Base-by-base conservation (phyloP, 192 early-diverging fungal species). In the Chytriomyces sp. region DNA sequence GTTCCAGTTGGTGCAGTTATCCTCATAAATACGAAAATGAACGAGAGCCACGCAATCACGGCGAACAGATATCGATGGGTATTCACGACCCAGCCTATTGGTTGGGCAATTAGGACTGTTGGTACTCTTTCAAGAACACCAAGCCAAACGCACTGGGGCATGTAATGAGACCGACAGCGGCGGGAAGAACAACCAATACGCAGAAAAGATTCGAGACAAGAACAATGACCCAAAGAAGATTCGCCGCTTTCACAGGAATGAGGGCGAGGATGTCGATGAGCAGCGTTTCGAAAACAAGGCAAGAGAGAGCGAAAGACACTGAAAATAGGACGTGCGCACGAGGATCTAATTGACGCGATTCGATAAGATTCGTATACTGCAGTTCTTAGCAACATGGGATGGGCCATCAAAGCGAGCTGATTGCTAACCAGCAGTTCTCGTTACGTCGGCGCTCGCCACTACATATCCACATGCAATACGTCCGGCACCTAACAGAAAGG, bases 271-370 rank as follows among this genome's bases (percentile, higher is more conserved):
- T 67, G 53, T 72, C 62, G 3, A 72, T 13, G 13, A 72, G 44
- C 10, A 61, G 68, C 26, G 48, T 77, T 77, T 70, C 76, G 53
- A 77, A 77, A 50, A 75, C 10, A 45, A 67, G 66, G 13, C 28
- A 35, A 7, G 66, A 35, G 16, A 67, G 46, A 46, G 46, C 45
- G 24, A 67, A 67, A 24, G 66, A 11, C 9, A 24, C 43, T 16
- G 24, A 13, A 47, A 67, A 67, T 11, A 67, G 66, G 5, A 28
- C 62, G 10, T 64, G 62, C 10, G 62, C 16, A 20, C 16, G 20
- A 16, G 57, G 57, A 20, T 59, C 13, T 59, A 2, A 20, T 16
- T 20, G 57, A 59, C 20, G 57, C 16, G 13, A 20, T 16, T 59
- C 20, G 57, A 59, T 16, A 16, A 59, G 35, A 35, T 35, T 2